Evolutionary conservation across 2,329 filamentous ascomycete genomes (phyloP).

Genomic region (Ophiostoma ips): DNA sequence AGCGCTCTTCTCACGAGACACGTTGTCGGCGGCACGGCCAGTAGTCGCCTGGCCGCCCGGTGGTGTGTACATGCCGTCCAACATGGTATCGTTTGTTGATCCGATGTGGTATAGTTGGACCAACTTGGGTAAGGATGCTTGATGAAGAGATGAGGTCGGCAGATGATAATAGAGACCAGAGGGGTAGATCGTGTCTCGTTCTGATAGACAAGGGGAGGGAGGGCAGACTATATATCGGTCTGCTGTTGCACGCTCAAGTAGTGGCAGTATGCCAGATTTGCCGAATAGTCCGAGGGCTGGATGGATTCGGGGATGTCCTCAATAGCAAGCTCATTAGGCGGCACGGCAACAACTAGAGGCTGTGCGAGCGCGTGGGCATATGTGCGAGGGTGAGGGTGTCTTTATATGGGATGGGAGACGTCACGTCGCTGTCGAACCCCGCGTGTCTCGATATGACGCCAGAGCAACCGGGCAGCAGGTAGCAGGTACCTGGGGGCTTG

Average conservation of each 20-base stretch:
- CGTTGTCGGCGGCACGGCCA: neutral
- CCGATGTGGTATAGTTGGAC: too few species aligned
- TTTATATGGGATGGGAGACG: too few species aligned
- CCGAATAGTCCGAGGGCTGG: neutral
- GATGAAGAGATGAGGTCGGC: neutral
- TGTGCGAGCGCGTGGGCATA: neutral
- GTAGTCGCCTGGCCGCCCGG: neutral
- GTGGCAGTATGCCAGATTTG: neutral
- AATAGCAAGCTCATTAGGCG: slow-evolving; percentile 1
- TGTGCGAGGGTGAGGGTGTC: neutral
- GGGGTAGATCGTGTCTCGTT: too few species aligned
- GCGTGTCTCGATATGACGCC: too few species aligned
- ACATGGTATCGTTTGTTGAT: neutral
- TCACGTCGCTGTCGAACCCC: too few species aligned
- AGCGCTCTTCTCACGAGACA: neutral
- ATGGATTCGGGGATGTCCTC: neutral
- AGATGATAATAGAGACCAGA: too few species aligned
- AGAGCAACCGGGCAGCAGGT: too few species aligned
- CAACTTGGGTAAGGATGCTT: neutral
- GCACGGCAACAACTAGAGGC: neutral
- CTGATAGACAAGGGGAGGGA: too few species aligned
- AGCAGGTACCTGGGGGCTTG: too few species aligned
- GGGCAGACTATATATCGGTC: too few species aligned
- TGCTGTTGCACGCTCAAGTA: neutral
- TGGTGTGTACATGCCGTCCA: neutral